These are phyloP conservation scores for Choanephora cucurbitarum DNA, from an alignment of 371 early-diverging fungal species.

Conservation along the genomic window DNA sequence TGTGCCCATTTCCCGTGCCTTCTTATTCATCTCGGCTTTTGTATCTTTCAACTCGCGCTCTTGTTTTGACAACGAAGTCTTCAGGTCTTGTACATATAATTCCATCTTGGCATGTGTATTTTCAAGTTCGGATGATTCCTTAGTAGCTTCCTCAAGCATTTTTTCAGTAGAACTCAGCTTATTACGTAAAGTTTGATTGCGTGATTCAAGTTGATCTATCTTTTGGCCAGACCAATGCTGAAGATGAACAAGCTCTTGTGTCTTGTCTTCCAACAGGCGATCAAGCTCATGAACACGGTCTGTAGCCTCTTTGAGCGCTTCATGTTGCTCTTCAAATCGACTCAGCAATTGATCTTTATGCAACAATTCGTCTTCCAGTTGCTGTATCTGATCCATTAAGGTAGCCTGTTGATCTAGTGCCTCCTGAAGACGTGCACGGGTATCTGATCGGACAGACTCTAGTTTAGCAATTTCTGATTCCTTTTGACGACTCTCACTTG, in stretches of 20 bases:
- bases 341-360: not conserved
- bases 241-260: conserved; percentile 2
- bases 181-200: conserved; percentile 1
- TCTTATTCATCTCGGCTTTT: not conserved
- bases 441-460: conserved; percentile 12
- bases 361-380: conserved; percentile 4
- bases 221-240: conserved; percentile 1
- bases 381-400: conserved; percentile 1
- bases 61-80: conserved; percentile 2
- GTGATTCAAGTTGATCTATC: conserved; percentile 7
- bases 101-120: conserved; percentile 5
- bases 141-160: conserved; percentile 1
- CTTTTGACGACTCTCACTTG: conserved; percentile 8
- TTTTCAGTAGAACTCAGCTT: conserved; percentile 12
- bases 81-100: not conserved
- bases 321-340: not conserved
- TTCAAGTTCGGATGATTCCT: conserved; percentile 5
- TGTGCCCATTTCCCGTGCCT: not conserved
- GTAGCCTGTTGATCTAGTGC: conserved; percentile 4
- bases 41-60: conserved; percentile 9
- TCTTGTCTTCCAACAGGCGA: conserved; percentile 2
- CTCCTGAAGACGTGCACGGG: conserved; percentile 12
- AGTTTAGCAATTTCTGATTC: conserved; percentile 16
- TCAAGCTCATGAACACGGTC: conserved; percentile 7
- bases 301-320: not conserved